These are phyloP conservation scores for Fusarium proliferatum DNA, from an alignment of 2,329 filamentous ascomycete species.

Conservation along the genomic window DNA sequence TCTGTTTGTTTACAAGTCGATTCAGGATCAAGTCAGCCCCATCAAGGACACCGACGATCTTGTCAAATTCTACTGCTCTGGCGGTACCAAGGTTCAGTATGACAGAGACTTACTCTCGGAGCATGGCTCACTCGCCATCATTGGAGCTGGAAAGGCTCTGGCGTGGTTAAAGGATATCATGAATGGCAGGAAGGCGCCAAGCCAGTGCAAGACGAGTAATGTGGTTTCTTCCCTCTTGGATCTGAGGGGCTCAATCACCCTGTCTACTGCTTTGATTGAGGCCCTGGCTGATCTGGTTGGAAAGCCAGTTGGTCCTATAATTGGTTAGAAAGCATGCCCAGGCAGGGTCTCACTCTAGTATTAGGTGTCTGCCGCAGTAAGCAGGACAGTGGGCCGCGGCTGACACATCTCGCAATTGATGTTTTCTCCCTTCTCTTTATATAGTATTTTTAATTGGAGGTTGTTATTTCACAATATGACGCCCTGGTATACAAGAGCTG, in stretches of 20 bases:
- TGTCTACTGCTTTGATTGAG: neutral
- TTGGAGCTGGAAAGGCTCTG: neutral
- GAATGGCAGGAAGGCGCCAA: neutral
- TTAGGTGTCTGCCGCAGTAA: too few species aligned
- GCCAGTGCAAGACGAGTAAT: neutral
- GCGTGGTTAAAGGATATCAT: neutral
- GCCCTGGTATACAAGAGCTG: too few species aligned
- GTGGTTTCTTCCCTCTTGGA: neutral
- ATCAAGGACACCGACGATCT: neutral
- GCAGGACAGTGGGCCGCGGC: rapidly evolving
- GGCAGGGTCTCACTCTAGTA: neutral
- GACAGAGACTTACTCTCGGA: neutral
- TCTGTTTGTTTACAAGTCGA: neutral
- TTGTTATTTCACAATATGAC: too few species aligned
- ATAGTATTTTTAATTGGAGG: neutral
- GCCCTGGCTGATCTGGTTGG: neutral
- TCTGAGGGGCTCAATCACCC: neutral
- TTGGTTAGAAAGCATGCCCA: neutral
- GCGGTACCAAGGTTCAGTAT: neutral
- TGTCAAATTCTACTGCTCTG: neutral
- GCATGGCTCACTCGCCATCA: neutral
- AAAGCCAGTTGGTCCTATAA: neutral
- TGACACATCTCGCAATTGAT: rapidly evolving
- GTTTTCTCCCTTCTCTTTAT: neutral
- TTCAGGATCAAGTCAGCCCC: neutral